Evolutionary conservation across 352 stramenopile genomes (phyloP), one percentile per base, ranked within the genome.

Genomic region (Globisporangium camurandrum): DNA sequence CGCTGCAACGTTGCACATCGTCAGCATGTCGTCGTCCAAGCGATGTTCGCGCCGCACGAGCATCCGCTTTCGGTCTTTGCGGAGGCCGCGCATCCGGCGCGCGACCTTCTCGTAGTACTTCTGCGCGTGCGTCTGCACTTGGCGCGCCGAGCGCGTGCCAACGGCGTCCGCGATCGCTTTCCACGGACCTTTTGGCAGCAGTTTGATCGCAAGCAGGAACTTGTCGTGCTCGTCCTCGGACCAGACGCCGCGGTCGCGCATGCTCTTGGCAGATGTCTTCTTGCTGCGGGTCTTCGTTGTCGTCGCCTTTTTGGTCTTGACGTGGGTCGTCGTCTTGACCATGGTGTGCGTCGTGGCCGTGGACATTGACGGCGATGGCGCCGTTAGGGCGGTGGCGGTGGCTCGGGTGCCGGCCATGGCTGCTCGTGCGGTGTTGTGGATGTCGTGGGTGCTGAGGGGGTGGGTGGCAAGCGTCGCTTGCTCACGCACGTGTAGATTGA

Each of bases 61-160:
- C n/a, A n/a, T n/a, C 26, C 58, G 77, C 55, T 71, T 84, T 57
- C 66, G 73, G 23, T 84, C 72, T 43, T 82, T 80, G 50, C 75
- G 73, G 2, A 88, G 58, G 0, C 76, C 71, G 9, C 76, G 73
- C 47, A 85, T 57, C 20, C 71, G 60, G 3, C 76, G 65, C 51
- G 73, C 68, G 45, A 88, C 77, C 61, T 88, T 88, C 52, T 88
- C 76, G 54, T 83, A 79, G 58, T 88, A 88, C 51, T 71, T 71
- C 45, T 71, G 59, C 3, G 60, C 60, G 44, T 71, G 64, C 11
- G 71, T 86, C 57, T 88, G 76, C 51, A 85, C 74, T 55, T 88
- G 76, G 5, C 76, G 62, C 4, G 73, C 53, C 31, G 71, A 82
- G 24, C 76, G 54, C 12, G 65, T 74, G 37, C 61, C 52, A 2